A percentile compares a stretch with the other conserved stretches of the same genome.
Conservation (phyloP, 768 basidiomycete genomes). For the Boletus rex-veris region DNA sequence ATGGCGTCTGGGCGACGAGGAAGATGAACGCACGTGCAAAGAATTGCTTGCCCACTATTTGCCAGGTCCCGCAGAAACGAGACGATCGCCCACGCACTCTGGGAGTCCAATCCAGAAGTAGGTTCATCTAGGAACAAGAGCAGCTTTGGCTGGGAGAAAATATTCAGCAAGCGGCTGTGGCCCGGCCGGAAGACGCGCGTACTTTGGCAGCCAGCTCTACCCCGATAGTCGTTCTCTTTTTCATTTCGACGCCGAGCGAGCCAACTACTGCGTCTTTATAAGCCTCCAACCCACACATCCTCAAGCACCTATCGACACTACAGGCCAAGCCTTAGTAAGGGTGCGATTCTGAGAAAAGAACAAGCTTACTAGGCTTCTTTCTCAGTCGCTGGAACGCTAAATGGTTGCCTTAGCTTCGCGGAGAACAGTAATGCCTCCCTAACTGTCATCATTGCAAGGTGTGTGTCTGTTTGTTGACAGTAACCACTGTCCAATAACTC, state of each 20-base stretch:
- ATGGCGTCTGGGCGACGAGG: background rate
- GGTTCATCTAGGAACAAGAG: conserved; percentile 89
- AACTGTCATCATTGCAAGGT: conserved; percentile 71
- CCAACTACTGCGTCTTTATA: conserved; percentile 68
- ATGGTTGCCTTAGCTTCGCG: conserved; percentile 74
- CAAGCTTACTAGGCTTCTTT: conserved; percentile 73
- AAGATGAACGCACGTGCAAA: conserved; percentile 69
- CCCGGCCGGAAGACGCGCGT: background rate
- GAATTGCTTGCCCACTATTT: conserved; percentile 78
- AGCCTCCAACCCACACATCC: conserved; percentile 62
- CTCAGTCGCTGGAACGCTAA: conserved; percentile 57
- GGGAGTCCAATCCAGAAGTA: conserved; percentile 83
- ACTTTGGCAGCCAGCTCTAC: conserved; percentile 83
- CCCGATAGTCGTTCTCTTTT: conserved; percentile 82
- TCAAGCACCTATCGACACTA: conserved; percentile 53
- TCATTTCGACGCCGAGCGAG: conserved; percentile 63
- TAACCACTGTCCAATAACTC: conserved; percentile 53
- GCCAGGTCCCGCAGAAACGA: conserved; percentile 73
- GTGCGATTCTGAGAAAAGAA: background rate
- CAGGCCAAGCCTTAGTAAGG: background rate
- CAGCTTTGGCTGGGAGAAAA: conserved; percentile 53
- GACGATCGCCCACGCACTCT: conserved; percentile 82
- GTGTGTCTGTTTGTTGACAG: conserved; percentile 83
- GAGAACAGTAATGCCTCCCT: conserved; percentile 79
- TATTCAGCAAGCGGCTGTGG: background rate